These are phyloP conservation scores for Cucumis sativus DNA, from an alignment of 306 rosid species.

Conservation along the genomic window DNA sequence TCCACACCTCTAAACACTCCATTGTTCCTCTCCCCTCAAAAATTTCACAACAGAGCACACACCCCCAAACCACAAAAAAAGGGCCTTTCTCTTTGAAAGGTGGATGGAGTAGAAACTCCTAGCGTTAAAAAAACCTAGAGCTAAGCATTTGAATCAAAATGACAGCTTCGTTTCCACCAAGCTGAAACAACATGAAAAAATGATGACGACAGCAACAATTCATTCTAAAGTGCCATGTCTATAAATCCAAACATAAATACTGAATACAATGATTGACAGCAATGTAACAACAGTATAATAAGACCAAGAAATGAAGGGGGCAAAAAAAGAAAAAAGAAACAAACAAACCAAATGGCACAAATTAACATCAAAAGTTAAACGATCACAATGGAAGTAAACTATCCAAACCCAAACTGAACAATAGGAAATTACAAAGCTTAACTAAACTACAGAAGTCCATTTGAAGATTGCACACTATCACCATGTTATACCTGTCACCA, in stretches of 20 bases:
- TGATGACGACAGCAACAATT: neutral
- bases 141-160: neutral
- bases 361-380: neutral
- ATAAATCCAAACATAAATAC: neutral
- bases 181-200: neutral
- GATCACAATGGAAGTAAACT: neutral
- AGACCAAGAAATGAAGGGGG: neutral
- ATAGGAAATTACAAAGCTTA: neutral
- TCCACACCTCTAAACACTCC: too few species aligned
- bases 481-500: constrained; percentile 46
- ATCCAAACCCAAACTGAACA: neutral
- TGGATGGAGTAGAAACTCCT: too few species aligned
- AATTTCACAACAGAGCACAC: too few species aligned
- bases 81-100: too few species aligned
- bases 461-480: neutral
- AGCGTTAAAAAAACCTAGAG: too few species aligned
- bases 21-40: too few species aligned
- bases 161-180: neutral
- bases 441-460: neutral
- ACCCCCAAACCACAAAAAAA: too few species aligned
- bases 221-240: neutral
- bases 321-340: neutral
- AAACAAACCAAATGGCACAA: neutral
- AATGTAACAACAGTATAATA: neutral
- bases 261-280: neutral